Conservation (phyloP, 2,329 filamentous ascomycete genomes). For the Blastomyces gilchristii region DNA sequence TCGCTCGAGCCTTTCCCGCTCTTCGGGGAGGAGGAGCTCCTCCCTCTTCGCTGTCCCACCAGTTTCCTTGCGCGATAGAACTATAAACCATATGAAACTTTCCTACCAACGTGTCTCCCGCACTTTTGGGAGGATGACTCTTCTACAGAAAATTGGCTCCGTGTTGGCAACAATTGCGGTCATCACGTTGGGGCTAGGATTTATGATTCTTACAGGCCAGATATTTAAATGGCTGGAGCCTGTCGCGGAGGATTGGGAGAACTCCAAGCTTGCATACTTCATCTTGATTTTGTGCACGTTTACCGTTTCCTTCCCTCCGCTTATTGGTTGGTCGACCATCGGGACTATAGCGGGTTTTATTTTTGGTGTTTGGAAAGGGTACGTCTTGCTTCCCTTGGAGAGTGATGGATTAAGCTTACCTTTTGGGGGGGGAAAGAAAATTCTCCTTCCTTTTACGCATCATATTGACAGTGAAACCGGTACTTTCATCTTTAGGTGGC, state of each 20-base stretch:
- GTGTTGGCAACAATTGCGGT: slow-evolving; percentile 41
- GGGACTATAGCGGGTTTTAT: slow-evolving; percentile 61
- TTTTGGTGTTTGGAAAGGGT: slow-evolving; percentile 62
- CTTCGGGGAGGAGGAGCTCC: slow-evolving; percentile 27
- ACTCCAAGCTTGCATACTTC: slow-evolving; percentile 58
- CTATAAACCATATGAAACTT: slow-evolving; percentile 29
- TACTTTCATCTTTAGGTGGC: slow-evolving; percentile 52
- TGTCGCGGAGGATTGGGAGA: slow-evolving; percentile 65
- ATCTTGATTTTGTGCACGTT: slow-evolving; percentile 69
- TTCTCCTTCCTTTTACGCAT: slow-evolving; percentile 38
- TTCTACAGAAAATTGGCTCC: slow-evolving; percentile 53
- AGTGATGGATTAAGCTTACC: slow-evolving; percentile 27
- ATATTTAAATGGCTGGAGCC: slow-evolving; percentile 70
- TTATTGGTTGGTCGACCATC: slow-evolving; percentile 77
- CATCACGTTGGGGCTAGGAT: slow-evolving; percentile 53
- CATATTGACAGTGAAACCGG: slow-evolving; percentile 1
- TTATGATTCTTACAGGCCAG: slow-evolving; percentile 65
- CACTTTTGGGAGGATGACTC: slow-evolving; percentile 33
- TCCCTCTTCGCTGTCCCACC: slow-evolving; percentile 27
- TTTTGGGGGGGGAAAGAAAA: slow-evolving; percentile 19
- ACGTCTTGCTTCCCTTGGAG: slow-evolving; percentile 44
- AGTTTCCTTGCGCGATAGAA: slow-evolving; percentile 28
- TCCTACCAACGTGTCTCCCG: slow-evolving; percentile 25
- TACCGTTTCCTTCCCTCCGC: slow-evolving; percentile 68
- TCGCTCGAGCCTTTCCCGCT: slow-evolving; percentile 23